These are phyloP conservation scores for Setaria italica DNA, from an alignment of 202 grass and related monocot species.

Conservation along the genomic window DNA sequence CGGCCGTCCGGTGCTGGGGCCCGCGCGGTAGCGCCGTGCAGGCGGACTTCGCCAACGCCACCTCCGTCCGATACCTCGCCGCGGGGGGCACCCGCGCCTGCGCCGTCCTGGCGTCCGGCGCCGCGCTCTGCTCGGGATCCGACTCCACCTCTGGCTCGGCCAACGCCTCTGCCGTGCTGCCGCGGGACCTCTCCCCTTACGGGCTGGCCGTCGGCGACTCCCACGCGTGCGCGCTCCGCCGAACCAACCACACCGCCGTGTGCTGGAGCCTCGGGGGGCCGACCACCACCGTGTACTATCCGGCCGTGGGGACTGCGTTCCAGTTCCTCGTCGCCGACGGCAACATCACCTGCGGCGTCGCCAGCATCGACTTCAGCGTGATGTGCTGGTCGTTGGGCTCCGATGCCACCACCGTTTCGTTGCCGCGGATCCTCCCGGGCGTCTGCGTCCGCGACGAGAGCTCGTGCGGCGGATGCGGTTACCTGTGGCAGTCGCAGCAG, in stretches of 20 bases:
- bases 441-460: slow-evolving; percentile 45
- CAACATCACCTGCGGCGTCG: slow-evolving; percentile 80
- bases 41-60: slow-evolving; percentile 38
- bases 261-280: slow-evolving; percentile 68
- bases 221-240: slow-evolving; percentile 68
- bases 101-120: slow-evolving; percentile 42
- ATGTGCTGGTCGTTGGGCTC: slow-evolving; percentile 57
- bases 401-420: neutral
- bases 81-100: slow-evolving; percentile 62
- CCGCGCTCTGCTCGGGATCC: slow-evolving; percentile 55
- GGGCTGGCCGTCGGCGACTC: slow-evolving; percentile 63
- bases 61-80: slow-evolving; percentile 46
- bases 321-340: slow-evolving; percentile 72
- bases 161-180: neutral
- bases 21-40: slow-evolving; percentile 38
- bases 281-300: neutral
- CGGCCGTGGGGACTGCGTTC: slow-evolving; percentile 44
- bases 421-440: slow-evolving; percentile 64
- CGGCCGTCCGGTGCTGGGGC: slow-evolving; percentile 79
- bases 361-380: slow-evolving; percentile 43
- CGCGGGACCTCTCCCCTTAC: slow-evolving; percentile 30
- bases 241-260: slow-evolving; percentile 50
- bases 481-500: slow-evolving; percentile 31
- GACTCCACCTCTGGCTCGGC: neutral
- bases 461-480: slow-evolving; percentile 48